These are phyloP conservation scores for Apophysomyces ossiformis DNA, from an alignment of 371 early-diverging fungal species.

Conservation along the genomic window DNA sequence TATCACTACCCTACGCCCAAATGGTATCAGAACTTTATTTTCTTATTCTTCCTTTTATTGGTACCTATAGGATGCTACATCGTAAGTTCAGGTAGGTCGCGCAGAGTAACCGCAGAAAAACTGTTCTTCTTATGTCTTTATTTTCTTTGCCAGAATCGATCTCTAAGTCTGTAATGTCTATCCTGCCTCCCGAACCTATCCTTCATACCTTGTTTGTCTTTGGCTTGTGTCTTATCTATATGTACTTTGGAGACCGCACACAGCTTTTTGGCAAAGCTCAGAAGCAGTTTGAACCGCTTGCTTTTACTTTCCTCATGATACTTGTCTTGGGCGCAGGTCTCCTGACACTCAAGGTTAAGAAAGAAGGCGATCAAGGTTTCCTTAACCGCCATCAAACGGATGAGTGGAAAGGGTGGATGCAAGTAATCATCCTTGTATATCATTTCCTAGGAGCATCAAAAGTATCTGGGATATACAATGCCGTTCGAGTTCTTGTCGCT, in stretches of 20 bases:
- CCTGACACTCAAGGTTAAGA: constrained; percentile 31
- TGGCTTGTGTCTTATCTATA: constrained; percentile 56
- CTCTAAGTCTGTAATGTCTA: background rate
- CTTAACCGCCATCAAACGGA: constrained; percentile 77
- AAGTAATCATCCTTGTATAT: constrained; percentile 74
- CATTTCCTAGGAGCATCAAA: constrained; percentile 72
- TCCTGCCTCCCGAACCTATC: constrained; percentile 32
- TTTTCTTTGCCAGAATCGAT: constrained; percentile 4
- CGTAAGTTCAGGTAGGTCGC: constrained; percentile 30
- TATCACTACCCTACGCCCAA: constrained; percentile 56
- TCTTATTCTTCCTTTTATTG: constrained; percentile 46
- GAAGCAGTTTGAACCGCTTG: constrained; percentile 54
- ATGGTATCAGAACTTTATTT: constrained; percentile 48
- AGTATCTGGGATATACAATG: constrained; percentile 69
- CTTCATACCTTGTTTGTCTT: constrained; percentile 56
- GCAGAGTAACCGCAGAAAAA: background rate
- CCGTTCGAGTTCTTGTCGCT: constrained; percentile 73
- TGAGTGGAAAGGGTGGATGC: constrained; percentile 92
- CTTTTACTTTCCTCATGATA: constrained; percentile 49
- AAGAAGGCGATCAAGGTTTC: constrained; percentile 59
- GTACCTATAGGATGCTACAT: constrained; percentile 48
- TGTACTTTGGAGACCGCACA: constrained; percentile 73
- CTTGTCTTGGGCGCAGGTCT: constrained; percentile 50
- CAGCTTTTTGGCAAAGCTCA: constrained; percentile 69
- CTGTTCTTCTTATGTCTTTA: background rate